Percentiles rank a stretch among this genome's conserved stretches.
phyloP scores from a whole-genome alignment of 1,139 yeast genomes.

The Lodderomyces elongisporus region DNA sequence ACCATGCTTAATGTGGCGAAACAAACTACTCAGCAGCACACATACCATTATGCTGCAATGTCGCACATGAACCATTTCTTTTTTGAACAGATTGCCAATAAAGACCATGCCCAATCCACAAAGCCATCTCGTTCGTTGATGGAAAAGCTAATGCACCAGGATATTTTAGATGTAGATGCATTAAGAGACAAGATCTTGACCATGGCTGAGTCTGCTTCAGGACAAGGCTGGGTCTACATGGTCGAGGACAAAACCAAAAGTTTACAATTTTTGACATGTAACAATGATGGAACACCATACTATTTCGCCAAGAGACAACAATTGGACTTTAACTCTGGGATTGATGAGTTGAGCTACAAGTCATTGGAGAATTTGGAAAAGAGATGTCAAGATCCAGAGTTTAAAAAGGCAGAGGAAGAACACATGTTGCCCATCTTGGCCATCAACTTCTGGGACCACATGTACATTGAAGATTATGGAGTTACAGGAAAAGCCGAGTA shows the following conservation, averaged over 20 bases:
- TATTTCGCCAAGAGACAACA: constrained; percentile 70
- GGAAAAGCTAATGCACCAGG: constrained; percentile 37
- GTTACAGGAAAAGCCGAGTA: constrained; percentile 69
- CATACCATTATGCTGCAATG: constrained; percentile 86
- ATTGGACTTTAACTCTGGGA: constrained; percentile 70
- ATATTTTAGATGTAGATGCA: constrained; percentile 42
- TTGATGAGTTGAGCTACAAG: constrained; percentile 50
- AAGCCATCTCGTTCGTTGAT: constrained; percentile 47
- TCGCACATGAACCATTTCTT: constrained; percentile 90
- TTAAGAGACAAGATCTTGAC: constrained; percentile 50
- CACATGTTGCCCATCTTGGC: constrained; percentile 76
- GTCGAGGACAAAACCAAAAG: constrained; percentile 70
- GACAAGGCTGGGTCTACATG: constrained; percentile 88
- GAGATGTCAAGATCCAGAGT: constrained; percentile 30
- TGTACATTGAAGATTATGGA: constrained; percentile 81
- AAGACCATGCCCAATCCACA: constrained; percentile 28
- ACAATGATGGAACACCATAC: constrained; percentile 91
- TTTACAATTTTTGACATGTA: constrained; percentile 57
- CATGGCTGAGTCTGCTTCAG: constrained; percentile 51
- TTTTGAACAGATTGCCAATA: constrained; percentile 57
- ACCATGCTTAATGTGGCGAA: constrained; percentile 70
- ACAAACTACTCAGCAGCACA: constrained; percentile 61
- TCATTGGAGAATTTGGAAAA: constrained; percentile 43
- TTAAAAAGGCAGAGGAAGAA: constrained; percentile 15
- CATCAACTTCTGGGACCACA: constrained; percentile 83